These are phyloP conservation scores for Solanum commersonii DNA, from an alignment of 257 asterid species.

Conservation along the genomic window DNA sequence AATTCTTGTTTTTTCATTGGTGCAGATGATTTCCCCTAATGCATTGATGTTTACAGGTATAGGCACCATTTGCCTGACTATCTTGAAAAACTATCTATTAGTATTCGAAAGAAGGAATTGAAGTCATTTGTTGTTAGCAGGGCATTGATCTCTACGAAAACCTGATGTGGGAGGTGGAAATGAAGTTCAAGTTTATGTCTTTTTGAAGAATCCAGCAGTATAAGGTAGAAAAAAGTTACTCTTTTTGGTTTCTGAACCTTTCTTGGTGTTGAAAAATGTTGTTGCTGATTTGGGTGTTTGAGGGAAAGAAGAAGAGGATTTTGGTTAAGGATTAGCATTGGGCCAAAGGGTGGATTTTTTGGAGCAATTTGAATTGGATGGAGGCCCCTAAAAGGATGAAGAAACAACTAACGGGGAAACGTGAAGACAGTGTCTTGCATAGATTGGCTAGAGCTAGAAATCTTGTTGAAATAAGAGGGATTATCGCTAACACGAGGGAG, in stretches of 20 bases:
- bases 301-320: constrained; percentile 24
- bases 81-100: background rate
- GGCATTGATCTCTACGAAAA: background rate
- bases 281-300: constrained; percentile 30
- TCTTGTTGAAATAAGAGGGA: constrained; percentile 14
- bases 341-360: background rate
- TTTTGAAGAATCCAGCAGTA: background rate
- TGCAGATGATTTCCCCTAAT: background rate
- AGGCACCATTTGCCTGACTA: background rate
- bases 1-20: background rate
- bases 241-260: background rate
- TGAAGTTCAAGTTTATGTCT: background rate
- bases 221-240: background rate
- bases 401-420: constrained; percentile 40
- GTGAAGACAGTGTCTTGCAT: constrained; percentile 36
- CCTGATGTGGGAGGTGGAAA: background rate
- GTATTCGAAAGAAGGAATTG: background rate
- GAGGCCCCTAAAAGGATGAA: constrained; percentile 25
- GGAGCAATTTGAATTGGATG: background rate
- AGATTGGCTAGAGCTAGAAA: constrained; percentile 33
- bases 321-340: background rate
- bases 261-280: constrained; percentile 9
- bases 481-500: constrained; percentile 1
- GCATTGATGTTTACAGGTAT: background rate
- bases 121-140: background rate